Evolutionary conservation across 2,329 filamentous ascomycete genomes (phyloP), one percentile per base, ranked within the genome.

Genomic region (Phaeosphaeriaceae sp.): DNA sequence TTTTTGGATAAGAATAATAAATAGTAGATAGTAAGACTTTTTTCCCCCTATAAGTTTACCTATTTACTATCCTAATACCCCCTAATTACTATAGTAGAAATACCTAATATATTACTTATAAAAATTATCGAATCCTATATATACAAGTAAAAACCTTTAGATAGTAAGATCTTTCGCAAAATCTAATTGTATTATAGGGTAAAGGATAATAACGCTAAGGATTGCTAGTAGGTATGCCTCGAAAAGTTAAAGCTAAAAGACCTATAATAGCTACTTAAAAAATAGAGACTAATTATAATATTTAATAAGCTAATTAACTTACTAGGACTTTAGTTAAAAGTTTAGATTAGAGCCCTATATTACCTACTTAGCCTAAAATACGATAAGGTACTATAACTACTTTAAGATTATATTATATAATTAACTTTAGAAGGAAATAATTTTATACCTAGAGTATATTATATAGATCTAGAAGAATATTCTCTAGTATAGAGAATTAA

Each of bases 11-110:
- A 55, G 12, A 66, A 65, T 30, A 34, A 65, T 38, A 58, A 54
- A 42, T 66, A 33, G 60, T 66, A 34, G 56, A 46, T 43, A n/a
- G 48, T 66, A n/a, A 46, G 46, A 17, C 48, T 66, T 2, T 64
- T 56, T 17, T 53, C 44, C 12, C 41, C 56, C 46, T n/a, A 51
- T 56, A 37, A 46, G 52, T 56, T n/a, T 32, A 6, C 40, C 41
- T 5, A 2, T 4, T 32, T n/a, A 23, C 34, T 34, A 13, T 36
- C 33, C 6, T 18, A 39, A n/a, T 34, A 46, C 36, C 16, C 44
- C 4, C 35, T 46, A 40, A 46, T 17, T 4, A n/a, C n/a, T 2
- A 48, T 5, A 43, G 26, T 13, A 60, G 54, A 50, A 6, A 55
- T 36, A 6, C 45, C 44, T 29, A 40, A 46, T 11, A 28, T 11